Evolutionary conservation across 192 early-diverging fungal genomes (phyloP).

Genomic region (Backusella westeae): DNA sequence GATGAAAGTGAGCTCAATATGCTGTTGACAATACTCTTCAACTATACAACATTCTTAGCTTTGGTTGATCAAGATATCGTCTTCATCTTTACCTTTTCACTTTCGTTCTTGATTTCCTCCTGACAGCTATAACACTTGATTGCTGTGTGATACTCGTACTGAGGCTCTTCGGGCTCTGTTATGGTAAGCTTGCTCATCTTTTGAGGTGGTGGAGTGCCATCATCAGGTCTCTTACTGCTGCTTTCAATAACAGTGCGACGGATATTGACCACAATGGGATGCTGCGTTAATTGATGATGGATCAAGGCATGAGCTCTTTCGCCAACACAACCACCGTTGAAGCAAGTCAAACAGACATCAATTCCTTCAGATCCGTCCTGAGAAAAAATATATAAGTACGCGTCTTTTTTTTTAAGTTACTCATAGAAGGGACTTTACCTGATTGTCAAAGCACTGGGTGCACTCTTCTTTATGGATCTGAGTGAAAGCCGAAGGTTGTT

Average conservation of each 20-base stretch:
- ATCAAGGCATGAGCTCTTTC: constrained; percentile 70
- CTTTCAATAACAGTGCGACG: constrained; percentile 41
- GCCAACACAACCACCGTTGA: constrained; percentile 84
- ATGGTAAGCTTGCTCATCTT: constrained; percentile 97
- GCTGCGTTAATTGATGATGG: constrained; percentile 72
- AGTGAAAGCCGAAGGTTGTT: constrained; percentile 41
- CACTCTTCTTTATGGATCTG: constrained; percentile 93
- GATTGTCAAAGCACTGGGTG: constrained; percentile 86
- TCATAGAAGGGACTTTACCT: constrained; percentile 39
- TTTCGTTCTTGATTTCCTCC: constrained; percentile 58
- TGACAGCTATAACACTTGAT: constrained; percentile 83
- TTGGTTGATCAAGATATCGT: neutral
- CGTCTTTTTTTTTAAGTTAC: neutral
- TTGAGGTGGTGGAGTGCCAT: constrained; percentile 62
- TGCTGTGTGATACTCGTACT: constrained; percentile 72
- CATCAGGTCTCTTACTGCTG: constrained; percentile 23
- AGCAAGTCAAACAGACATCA: constrained; percentile 94
- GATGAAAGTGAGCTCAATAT: constrained; percentile 81
- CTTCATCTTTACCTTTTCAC: constrained; percentile 42
- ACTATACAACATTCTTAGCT: constrained; percentile 35
- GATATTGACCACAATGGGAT: constrained; percentile 86
- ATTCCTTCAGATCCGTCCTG: constrained; percentile 77
- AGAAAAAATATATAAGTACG: neutral
- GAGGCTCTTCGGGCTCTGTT: constrained; percentile 67
- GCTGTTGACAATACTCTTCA: constrained; percentile 58